Percentiles rank a stretch among this genome's conserved stretches.
Evolutionary conservation across 2,329 filamentous ascomycete genomes (phyloP).

Genomic region (Trichoderma asperellum): DNA sequence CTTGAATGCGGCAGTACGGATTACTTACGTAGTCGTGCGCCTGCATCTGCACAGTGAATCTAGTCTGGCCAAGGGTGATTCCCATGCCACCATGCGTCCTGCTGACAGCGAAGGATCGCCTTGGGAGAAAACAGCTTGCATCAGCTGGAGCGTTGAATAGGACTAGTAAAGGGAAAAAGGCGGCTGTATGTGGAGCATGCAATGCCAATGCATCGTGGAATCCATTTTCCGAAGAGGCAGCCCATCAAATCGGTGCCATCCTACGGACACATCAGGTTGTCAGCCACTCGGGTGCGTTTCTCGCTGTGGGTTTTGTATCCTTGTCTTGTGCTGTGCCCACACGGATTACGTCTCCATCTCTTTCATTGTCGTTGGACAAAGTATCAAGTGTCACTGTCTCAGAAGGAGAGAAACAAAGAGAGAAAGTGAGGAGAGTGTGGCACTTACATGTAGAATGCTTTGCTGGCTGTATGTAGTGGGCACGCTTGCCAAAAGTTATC

Average conservation of each 20-base stretch:
- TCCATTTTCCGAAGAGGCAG: conserved; percentile 9
- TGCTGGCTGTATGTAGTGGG: background rate
- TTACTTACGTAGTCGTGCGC: background rate
- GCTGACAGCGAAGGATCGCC: conserved; percentile 10
- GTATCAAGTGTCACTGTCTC: conserved; percentile 14
- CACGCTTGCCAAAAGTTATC: background rate
- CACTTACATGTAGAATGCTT: background rate
- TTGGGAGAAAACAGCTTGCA: conserved; percentile 2
- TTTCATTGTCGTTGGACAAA: conserved; percentile 2
- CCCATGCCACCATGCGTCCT: background rate
- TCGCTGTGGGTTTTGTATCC: background rate
- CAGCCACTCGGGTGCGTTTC: conserved; percentile 7
- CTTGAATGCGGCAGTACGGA: background rate
- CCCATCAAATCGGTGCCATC: background rate
- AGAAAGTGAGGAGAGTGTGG: no score
- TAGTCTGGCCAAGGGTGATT: background rate
- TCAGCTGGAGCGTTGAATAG: background rate
- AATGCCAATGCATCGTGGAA: conserved; percentile 5
- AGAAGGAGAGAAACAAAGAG: background rate
- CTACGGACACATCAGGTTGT: background rate
- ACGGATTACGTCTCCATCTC: background rate
- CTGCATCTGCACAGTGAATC: background rate
- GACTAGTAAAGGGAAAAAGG: background rate
- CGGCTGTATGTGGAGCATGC: background rate
- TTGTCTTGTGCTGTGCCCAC: conserved; percentile 5